Evolutionary conservation across 176 grass and related monocot species (phyloP), one percentile per base, ranked within the genome.

Genomic region (Echinochloa phyllopogon): DNA sequence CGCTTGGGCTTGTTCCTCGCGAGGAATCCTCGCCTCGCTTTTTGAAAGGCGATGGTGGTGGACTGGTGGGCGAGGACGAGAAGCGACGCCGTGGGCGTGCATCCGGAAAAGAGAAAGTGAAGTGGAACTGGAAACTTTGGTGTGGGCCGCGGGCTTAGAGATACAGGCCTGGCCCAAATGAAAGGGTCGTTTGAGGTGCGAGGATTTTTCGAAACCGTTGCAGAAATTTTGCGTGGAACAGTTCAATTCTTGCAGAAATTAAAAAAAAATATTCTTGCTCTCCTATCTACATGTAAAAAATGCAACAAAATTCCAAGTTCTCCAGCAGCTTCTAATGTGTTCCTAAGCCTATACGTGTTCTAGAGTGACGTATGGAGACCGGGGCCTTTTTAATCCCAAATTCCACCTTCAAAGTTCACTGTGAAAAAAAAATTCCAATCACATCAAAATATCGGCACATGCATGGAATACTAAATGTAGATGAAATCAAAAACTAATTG

Each of bases 1-100:
- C 61, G 64, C 23, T 33, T 64, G 78, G 44, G 64, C 23, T 33
- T 64, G 78, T 72, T 37, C 21, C 10, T 10, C 42, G 20, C 82
- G 25, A 51, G 45, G 69, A 73, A 33, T 27, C 47, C 58, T 53
- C 57, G 11, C 17, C 50, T 69, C 15, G 36, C 49, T 29, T 68
- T 69, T 70, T 69, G 50, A 82, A 82, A 81, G 62, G 77, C 77
- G 77, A 41, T 38, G 63, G 47, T n/a, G n/a, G n/a, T n/a, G n/a
- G n/a, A n/a, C n/a, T n/a, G n/a, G n/a, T 25, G 78, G 48, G 63
- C 63, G 47, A 56, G 78, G 37, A 38, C 18, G 78, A 52, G 14
- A 17, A 4, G 47, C 72, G 64, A 66, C 25, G 6, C 61, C 61
- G 61, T 39, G 62, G 64, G 36, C 63, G 62, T 72, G 23, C 29